These are phyloP conservation scores for Solanum clarkiae DNA, from an alignment of 257 asterid species.

Conservation along the genomic window DNA sequence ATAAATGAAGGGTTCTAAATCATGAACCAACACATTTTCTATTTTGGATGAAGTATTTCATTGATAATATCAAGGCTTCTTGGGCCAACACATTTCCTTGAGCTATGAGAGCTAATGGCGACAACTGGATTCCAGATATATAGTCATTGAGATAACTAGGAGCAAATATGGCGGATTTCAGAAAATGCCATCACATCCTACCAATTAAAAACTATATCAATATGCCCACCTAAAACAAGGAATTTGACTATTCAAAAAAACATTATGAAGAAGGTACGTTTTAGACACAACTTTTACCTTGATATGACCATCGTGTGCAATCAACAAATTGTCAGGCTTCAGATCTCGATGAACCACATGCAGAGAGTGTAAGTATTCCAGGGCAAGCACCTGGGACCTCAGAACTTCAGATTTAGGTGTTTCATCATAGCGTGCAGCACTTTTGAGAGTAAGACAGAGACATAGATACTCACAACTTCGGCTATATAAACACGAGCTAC, in stretches of 20 bases:
- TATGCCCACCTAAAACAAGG: neutral
- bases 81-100: neutral
- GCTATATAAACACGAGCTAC: constrained; percentile 94
- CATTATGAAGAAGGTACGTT: neutral
- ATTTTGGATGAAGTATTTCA: neutral
- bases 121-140: neutral
- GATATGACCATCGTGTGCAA: constrained; percentile 98
- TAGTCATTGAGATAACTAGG: neutral
- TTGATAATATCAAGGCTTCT: neutral
- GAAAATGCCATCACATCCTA: neutral
- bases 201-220: neutral
- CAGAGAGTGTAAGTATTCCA: constrained; percentile 91
- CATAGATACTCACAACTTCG: constrained; percentile 75
- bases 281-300: constrained; percentile 40
- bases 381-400: constrained; percentile 78
- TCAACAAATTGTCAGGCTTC: constrained; percentile 97
- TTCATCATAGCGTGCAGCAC: neutral
- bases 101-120: neutral
- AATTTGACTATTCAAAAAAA: neutral
- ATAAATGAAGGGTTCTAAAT: neutral
- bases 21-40: neutral
- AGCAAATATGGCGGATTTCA: neutral
- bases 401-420: constrained; percentile 4
- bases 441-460: neutral
- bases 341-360: constrained; percentile 98